These are phyloP conservation scores for Fusarium setosum DNA, from an alignment of 2,329 filamentous ascomycete genomes.

Conservation along the genomic window DNA sequence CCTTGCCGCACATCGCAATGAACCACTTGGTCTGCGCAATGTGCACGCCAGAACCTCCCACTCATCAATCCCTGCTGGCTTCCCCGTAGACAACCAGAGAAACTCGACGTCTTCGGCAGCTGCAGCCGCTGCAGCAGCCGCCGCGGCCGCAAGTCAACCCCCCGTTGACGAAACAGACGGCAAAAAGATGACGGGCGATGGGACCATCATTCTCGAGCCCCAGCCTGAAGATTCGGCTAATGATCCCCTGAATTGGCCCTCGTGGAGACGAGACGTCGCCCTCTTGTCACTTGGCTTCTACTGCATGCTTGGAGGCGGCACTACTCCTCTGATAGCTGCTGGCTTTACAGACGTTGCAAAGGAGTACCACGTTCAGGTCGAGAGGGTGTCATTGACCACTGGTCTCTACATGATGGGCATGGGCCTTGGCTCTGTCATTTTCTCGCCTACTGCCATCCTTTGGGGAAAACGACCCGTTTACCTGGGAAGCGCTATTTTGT, in stretches of 20 bases:
- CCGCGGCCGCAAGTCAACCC: conserved; percentile 7
- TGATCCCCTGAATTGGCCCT: conserved; percentile 92
- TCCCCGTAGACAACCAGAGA: conserved; percentile 50
- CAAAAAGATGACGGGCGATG: conserved; percentile 84
- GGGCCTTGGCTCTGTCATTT: conserved; percentile 84
- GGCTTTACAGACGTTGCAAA: conserved; percentile 85
- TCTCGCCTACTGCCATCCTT: conserved; percentile 90
- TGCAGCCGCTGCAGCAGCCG: not conserved
- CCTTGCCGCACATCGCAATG: conserved; percentile 65
- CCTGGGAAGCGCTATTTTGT: conserved; percentile 79
- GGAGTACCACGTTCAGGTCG: conserved; percentile 72
- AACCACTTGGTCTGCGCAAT: conserved; percentile 69
- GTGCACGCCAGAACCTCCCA: conserved; percentile 68
- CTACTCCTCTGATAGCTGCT: conserved; percentile 89
- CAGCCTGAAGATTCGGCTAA: conserved; percentile 93
- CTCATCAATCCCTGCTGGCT: conserved; percentile 65
- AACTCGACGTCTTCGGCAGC: conserved; percentile 40
- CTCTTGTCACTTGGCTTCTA: conserved; percentile 88
- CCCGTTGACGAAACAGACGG: conserved; percentile 46
- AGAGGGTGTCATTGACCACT: conserved; percentile 85
- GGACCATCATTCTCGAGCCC: conserved; percentile 87
- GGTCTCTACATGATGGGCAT: conserved; percentile 95
- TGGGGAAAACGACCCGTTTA: conserved; percentile 94
- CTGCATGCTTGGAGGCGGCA: conserved; percentile 92
- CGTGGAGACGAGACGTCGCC: conserved; percentile 82